Evolutionary conservation across 2,329 filamentous ascomycete genomes (phyloP), one percentile per base, ranked within the genome.

Genomic region (Teratosphaeriaceae sp.): DNA sequence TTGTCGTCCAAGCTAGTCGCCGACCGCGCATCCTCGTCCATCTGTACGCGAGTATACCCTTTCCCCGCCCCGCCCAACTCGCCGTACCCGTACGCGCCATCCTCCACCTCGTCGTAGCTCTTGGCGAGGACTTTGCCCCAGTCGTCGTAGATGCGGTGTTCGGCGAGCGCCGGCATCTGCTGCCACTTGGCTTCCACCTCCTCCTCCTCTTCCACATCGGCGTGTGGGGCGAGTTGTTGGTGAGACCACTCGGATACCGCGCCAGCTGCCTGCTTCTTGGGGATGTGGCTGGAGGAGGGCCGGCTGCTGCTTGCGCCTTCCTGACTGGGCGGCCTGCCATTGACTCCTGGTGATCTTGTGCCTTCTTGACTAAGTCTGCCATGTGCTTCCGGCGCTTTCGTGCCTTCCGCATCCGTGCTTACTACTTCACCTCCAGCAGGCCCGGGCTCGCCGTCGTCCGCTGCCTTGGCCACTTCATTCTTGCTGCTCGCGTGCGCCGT

Each of bases 1-100:
- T 97, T 90, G 45, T 98, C 92, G 61, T 98, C 92, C 80, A 98
- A 80, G 67, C 90, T 97, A 3, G 88, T 98, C 38, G 85, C 85
- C 21, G 89, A 96, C 62, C 94, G 80, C 12, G 83, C 89, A 65
- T 98, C 92, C 51, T 98, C 92, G 56, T 98, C 92, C 56, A 95
- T 76, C 49, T 94, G 79, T n/a, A 98, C 88, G 38, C 88, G 78
- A 1, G 92, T 98, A 63, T 98, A 98, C 3, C 92, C 92, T 65
- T 88, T 96, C 29, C 88, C 88, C 7, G 90, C 90, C 21, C 89
- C 89, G 19, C 90, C 89, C 0, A 95, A 75, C 12, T 83, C 83
- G 18, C 73, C 78, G 56, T 94, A 94, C 31, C 77, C 81, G 48
- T 81, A 78, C 6, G 77, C 75, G 42, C 83, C 82, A 37, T 88